phyloP scores from a whole-genome alignment of 1,139 yeast genomes.

The Kazachstania sp. region DNA sequence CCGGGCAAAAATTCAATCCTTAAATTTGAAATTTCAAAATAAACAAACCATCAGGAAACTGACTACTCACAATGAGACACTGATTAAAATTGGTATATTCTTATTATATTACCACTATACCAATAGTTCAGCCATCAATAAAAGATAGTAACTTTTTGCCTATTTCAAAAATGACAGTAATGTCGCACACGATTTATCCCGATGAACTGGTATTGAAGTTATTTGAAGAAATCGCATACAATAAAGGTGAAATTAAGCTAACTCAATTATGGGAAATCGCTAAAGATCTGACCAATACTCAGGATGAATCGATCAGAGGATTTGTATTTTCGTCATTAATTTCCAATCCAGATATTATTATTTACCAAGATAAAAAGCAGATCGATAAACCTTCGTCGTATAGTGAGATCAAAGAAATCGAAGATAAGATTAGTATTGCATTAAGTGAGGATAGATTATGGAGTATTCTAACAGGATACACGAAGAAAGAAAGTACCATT shows the following conservation, averaged over 20 bases:
- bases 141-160: not conserved
- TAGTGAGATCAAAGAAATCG: not conserved
- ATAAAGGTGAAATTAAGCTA: conserved; percentile 21
- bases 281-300: conserved; percentile 11
- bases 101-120: too few relatives aligned
- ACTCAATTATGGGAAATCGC: conserved; percentile 19
- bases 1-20: not conserved
- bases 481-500: conserved; percentile 34
- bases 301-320: conserved; percentile 13
- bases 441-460: conserved; percentile 37
- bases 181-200: conserved; percentile 14
- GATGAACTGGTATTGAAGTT: conserved; percentile 25
- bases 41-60: not conserved
- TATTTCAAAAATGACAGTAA: not conserved
- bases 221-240: conserved; percentile 26
- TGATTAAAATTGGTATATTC: too few relatives aligned
- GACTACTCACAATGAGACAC: not conserved
- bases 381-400: conserved; percentile 11
- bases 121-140: too few relatives aligned
- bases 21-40: not conserved
- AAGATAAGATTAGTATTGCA: conserved; percentile 17
- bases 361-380: conserved; percentile 6
- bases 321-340: conserved; percentile 18
- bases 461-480: conserved; percentile 36
- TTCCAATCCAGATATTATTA: conserved; percentile 12